Percentiles rank a stretch among this genome's conserved stretches.
phyloP scores from a whole-genome alignment of 2,329 filamentous ascomycete genomes.

The Fusarium equiseti region DNA sequence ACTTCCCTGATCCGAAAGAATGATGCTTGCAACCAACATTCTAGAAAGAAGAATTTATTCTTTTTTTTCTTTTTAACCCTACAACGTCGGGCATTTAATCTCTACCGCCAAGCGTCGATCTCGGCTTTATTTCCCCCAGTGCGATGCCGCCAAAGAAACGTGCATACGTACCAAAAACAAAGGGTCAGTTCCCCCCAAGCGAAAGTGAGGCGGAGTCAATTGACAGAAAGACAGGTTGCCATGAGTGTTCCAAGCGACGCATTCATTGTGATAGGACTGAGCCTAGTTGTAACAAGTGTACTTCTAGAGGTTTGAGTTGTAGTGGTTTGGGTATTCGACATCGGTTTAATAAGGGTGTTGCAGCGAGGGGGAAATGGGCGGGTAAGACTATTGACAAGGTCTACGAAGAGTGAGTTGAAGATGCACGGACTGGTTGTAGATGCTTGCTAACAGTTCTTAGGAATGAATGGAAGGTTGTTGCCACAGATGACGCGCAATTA shows the following conservation, averaged over 20 bases:
- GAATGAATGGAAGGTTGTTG: conserved; percentile 20
- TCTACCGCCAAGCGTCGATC: conserved; percentile 19
- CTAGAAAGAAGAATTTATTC: not conserved
- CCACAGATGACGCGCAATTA: not conserved
- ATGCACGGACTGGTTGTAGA: not conserved
- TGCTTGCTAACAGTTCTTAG: conserved; percentile 4
- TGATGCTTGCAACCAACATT: conserved; percentile 25
- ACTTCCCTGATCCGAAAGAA: not conserved
- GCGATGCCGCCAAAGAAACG: conserved; percentile 45
- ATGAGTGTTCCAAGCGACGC: conserved; percentile 44
- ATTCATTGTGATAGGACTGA: conserved; percentile 45
- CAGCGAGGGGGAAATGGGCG: conserved; percentile 44
- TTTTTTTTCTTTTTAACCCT: not conserved
- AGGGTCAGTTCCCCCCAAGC: conserved; percentile 24
- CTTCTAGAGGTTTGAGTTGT: conserved; percentile 38
- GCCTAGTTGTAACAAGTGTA: conserved; percentile 41
- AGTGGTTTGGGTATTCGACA: conserved; percentile 44
- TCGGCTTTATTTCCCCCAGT: not conserved
- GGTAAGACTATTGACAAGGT: conserved; percentile 44
- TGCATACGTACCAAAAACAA: conserved; percentile 45
- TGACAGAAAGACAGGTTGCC: conserved; percentile 11
- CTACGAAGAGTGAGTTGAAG: conserved; percentile 32
- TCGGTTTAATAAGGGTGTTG: conserved; percentile 46
- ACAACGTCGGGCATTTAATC: not conserved
- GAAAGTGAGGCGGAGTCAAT: not conserved